A percentile compares a stretch with the other conserved stretches of the same genome.
Conservation (phyloP, 75 land plant genomes). For the Pinus tabuliformis region DNA sequence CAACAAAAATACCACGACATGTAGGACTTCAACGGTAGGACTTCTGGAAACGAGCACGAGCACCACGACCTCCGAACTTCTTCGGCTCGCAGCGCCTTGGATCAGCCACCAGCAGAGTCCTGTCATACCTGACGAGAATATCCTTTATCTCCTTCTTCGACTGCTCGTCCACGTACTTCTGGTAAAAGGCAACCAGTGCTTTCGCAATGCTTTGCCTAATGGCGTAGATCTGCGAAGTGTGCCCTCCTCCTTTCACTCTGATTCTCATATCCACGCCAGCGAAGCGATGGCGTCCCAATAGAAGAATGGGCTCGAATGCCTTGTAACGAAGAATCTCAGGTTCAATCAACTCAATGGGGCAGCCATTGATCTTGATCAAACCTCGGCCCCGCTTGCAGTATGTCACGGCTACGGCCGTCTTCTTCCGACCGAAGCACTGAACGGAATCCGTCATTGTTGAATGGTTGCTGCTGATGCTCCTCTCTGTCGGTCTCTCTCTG, state of each 20-base stretch:
- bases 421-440: slow-evolving; percentile 65
- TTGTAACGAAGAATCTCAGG: slow-evolving; percentile 74
- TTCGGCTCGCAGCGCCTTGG: slow-evolving; percentile 76
- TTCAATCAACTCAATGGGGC: slow-evolving; percentile 70
- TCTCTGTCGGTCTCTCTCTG: no score
- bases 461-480: no score
- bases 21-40: slow-evolving; percentile 56
- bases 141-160: slow-evolving; percentile 76
- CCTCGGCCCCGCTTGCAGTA: slow-evolving; percentile 62
- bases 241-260: slow-evolving; percentile 69
- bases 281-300: slow-evolving; percentile 62
- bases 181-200: slow-evolving; percentile 65
- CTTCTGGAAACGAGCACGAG: slow-evolving; percentile 88
- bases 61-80: slow-evolving; percentile 82
- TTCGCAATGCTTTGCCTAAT: slow-evolving; percentile 76
- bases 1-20: background rate
- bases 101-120: slow-evolving; percentile 73
- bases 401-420: slow-evolving; percentile 68
- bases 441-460: slow-evolving; percentile 34
- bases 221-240: slow-evolving; percentile 75
- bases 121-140: slow-evolving; percentile 53
- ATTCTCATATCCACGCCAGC: slow-evolving; percentile 68
- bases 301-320: slow-evolving; percentile 65
- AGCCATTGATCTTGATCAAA: slow-evolving; percentile 64
- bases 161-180: slow-evolving; percentile 80